phyloP scores from a whole-genome alignment of 83 land plant species.

The Picea abies region DNA sequence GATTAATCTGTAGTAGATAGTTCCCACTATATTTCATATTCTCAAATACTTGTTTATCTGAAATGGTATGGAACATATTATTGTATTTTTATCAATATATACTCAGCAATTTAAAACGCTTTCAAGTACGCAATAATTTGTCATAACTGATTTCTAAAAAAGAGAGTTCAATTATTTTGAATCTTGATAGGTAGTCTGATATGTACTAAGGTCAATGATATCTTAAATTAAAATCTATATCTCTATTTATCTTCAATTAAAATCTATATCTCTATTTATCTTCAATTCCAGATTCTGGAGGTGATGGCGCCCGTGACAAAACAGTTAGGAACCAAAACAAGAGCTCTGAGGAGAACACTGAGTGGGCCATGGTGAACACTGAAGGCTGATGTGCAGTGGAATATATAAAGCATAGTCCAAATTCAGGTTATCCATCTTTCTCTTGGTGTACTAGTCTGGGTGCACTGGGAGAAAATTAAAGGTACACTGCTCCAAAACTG shows the following conservation, averaged over 20 bases:
- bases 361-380: constrained; percentile 11
- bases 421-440: background rate
- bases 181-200: too few species aligned
- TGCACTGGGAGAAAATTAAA: background rate
- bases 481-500: background rate
- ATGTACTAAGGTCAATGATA: background rate
- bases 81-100: too few species aligned
- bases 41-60: background rate
- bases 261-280: background rate
- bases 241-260: background rate
- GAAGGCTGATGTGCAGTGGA: constrained; percentile 2
- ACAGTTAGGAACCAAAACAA: constrained; percentile 3
- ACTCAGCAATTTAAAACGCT: background rate
- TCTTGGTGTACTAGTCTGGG: background rate
- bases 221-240: too few species aligned
- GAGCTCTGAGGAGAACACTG: constrained; percentile 13
- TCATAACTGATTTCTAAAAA: too few species aligned
- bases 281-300: constrained; percentile 12
- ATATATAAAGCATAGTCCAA: constrained; percentile 4
- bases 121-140: background rate
- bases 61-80: background rate
- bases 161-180: too few species aligned
- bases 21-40: background rate
- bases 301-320: constrained; percentile 3
- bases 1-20: background rate